Conservation (phyloP, 2,329 filamentous ascomycete genomes). For the Calonectria crousiana region DNA sequence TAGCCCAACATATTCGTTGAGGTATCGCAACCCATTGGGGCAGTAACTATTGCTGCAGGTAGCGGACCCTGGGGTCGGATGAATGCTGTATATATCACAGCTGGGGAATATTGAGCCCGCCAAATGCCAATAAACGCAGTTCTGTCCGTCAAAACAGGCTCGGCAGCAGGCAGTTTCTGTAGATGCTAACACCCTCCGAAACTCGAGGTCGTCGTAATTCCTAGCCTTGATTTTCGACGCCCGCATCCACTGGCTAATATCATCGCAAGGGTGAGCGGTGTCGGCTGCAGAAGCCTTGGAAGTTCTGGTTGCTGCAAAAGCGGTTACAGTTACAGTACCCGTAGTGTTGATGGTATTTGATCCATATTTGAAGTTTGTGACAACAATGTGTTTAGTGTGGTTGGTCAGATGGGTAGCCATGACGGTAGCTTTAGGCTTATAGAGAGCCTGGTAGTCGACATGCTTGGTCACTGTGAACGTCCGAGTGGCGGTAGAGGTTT, state of each 20-base stretch:
- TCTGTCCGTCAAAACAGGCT: background rate
- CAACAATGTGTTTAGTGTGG: background rate
- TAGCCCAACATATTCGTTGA: background rate
- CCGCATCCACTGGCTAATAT: background rate
- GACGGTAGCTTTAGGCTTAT: background rate
- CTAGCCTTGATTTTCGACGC: background rate
- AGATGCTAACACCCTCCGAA: background rate
- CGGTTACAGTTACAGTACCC: background rate
- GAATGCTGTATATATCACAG: background rate
- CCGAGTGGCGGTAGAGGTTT: background rate
- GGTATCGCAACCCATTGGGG: background rate
- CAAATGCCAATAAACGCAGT: background rate
- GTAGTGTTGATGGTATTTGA: background rate
- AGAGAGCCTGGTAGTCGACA: background rate
- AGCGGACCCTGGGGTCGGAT: background rate
- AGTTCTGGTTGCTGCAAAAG: background rate
- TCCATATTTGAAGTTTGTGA: background rate
- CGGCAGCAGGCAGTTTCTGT: background rate
- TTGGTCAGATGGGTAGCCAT: background rate
- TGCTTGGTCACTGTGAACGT: background rate
- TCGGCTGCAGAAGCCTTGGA: background rate
- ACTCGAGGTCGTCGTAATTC: background rate
- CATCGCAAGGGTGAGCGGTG: background rate
- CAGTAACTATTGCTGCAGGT: background rate
- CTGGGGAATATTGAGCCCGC: background rate